Evolutionary conservation across 495 filamentous ascomycete species (phyloP), one percentile per base, ranked within the genome.

Genomic region (Aspergillus cavernicola): DNA sequence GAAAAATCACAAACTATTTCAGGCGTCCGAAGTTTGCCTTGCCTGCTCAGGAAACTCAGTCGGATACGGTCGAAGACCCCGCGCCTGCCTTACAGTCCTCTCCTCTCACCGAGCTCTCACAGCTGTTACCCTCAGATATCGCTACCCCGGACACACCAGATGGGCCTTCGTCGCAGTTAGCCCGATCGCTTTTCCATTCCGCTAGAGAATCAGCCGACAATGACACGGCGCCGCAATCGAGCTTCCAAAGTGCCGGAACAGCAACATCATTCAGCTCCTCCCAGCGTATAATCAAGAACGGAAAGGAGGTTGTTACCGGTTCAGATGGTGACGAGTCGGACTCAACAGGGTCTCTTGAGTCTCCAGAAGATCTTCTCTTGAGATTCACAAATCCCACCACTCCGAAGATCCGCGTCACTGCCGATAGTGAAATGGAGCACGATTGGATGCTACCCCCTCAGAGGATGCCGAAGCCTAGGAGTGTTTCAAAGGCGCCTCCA

Each of bases 301-400:
- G 79, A 12, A 70, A 67, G 41, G 70, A 79, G 53, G 55, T 80
- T 11, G 79, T 87, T 24, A 85, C 90, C 45, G 78, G 74, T 51
- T 92, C 88, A 0, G 88, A 91, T 59, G 84, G 84, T 47, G 87
- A 89, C 22, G 82, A 81, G 9, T 74, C 70, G 1, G 82, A 82
- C 53, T 84, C 82, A 0, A 75, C 83, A 49, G 61, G 55, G n/a
- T 75, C 70, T n/a, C 62, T 81, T 19, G 75, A 73, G 35, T 72
- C 74, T 41, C 69, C 72, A 5, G 66, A 67, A 10, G 65, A 66
- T n/a, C 59, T 75, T 6, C 65, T 78, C 31, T 62, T 65, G 57
- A 58, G 44, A 12, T 58, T 65, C 20, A 29, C 43, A 2, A 36
- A 41, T 12, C 52, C 46, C 4, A 31, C 38, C 0, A 37, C 50